These are phyloP conservation scores for Neurospora cerealis DNA, from an alignment of 495 filamentous ascomycete species.

Conservation along the genomic window DNA sequence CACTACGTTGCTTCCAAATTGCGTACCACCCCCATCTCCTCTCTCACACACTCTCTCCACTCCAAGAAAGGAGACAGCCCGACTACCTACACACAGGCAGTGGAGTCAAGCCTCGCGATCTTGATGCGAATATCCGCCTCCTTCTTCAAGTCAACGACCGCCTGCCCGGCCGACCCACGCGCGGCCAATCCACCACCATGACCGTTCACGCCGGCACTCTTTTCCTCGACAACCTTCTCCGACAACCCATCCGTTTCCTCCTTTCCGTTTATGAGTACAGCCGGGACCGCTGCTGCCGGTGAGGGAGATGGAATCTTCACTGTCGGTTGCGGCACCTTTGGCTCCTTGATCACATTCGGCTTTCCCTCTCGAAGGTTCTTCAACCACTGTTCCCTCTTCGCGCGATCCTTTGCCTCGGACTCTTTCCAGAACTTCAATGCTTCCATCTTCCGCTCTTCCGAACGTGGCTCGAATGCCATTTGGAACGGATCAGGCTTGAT, in stretches of 20 bases:
- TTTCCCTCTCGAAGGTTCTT: neutral
- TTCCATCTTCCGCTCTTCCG: conserved; percentile 17
- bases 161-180: neutral
- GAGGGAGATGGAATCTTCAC: neutral
- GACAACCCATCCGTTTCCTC: neutral
- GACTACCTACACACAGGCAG: neutral
- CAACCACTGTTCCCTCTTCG: conserved; percentile 19
- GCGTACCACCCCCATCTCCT: neutral
- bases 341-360: neutral
- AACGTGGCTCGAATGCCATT: conserved; percentile 33
- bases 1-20: neutral
- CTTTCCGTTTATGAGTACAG: neutral
- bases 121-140: neutral
- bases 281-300: neutral
- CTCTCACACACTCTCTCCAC: neutral
- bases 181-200: neutral
- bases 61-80: neutral
- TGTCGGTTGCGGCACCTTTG: neutral
- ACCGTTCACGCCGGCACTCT: neutral
- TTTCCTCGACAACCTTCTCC: neutral
- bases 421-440: conserved; percentile 17
- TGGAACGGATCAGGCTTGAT: conserved; percentile 34
- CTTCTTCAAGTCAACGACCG: neutral
- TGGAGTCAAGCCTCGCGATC: neutral
- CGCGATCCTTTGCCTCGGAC: conserved; percentile 13